These are phyloP conservation scores for Trichoderma guizhouense DNA, from an alignment of 2,329 filamentous ascomycete genomes.

Conservation along the genomic window DNA sequence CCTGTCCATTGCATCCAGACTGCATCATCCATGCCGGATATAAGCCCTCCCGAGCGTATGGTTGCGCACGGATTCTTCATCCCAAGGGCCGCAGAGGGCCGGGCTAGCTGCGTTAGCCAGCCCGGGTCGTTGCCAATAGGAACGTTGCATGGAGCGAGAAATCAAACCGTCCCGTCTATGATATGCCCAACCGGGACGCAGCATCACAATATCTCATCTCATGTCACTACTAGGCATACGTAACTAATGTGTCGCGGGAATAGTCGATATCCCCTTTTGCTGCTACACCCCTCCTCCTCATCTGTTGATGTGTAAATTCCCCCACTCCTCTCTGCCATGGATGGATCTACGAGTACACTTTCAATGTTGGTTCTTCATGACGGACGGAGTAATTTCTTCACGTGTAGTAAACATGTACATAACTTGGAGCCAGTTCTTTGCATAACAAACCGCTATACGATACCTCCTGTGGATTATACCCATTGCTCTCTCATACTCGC, in stretches of 20 bases:
- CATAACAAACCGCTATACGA: neutral
- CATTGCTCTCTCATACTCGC: neutral
- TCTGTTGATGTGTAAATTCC: neutral
- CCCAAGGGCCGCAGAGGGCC: neutral
- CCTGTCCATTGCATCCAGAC: neutral
- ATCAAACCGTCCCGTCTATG: neutral
- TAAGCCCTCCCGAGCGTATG: neutral
- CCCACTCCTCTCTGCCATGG: neutral
- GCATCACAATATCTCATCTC: neutral
- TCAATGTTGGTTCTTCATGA: neutral
- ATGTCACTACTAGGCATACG: neutral
- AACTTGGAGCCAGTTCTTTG: neutral
- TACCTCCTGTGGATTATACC: neutral
- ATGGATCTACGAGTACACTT: no score
- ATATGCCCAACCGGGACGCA: neutral
- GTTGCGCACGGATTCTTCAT: neutral
- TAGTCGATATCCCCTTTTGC: neutral
- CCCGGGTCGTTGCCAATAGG: neutral
- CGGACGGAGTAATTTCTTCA: neutral
- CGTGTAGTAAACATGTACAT: neutral
- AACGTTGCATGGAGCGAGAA: neutral
- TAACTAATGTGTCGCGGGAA: neutral
- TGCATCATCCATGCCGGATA: neutral
- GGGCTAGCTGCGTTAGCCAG: constrained; percentile 6
- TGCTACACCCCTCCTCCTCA: neutral